phyloP scores from a whole-genome alignment of 2,329 filamentous ascomycete genomes.

The Aspergillus calidoustus region DNA sequence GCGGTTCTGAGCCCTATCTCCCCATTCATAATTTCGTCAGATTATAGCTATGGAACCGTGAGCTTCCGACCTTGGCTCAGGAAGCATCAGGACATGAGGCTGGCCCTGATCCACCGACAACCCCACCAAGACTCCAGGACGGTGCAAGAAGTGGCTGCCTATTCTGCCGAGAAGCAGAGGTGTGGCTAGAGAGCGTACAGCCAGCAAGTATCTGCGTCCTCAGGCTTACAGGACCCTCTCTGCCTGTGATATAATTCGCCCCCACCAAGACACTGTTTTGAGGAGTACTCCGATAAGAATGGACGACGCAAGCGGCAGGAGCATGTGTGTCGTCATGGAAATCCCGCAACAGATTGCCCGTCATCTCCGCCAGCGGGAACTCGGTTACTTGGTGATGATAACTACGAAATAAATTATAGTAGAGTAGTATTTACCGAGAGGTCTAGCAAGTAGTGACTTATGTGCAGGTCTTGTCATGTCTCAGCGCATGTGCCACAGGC shows the following conservation, averaged over 20 bases:
- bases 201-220: not conserved
- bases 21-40: not conserved
- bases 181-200: constrained; percentile 13
- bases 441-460: not conserved
- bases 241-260: not conserved
- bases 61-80: not conserved
- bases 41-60: constrained; percentile 9
- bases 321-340: not conserved
- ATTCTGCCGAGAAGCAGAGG: constrained; percentile 9
- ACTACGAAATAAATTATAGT: not conserved
- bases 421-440: too few relatives aligned
- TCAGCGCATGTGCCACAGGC: not conserved
- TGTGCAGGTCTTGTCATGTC: not conserved
- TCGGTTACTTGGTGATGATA: not conserved
- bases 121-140: constrained; percentile 6
- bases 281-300: not conserved
- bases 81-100: constrained; percentile 7
- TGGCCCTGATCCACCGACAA: constrained; percentile 8
- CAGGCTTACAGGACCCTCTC: not conserved
- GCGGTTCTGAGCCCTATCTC: not conserved
- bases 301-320: not conserved
- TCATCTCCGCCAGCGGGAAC: constrained; percentile 5
- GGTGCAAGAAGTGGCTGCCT: constrained; percentile 17
- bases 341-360: constrained; percentile 10
- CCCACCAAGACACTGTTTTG: not conserved